A percentile compares a stretch with the other conserved stretches of the same genome.
These are phyloP conservation scores for Candida manassasensis DNA, from an alignment of 805 yeast genomes.

Conservation along the genomic window DNA sequence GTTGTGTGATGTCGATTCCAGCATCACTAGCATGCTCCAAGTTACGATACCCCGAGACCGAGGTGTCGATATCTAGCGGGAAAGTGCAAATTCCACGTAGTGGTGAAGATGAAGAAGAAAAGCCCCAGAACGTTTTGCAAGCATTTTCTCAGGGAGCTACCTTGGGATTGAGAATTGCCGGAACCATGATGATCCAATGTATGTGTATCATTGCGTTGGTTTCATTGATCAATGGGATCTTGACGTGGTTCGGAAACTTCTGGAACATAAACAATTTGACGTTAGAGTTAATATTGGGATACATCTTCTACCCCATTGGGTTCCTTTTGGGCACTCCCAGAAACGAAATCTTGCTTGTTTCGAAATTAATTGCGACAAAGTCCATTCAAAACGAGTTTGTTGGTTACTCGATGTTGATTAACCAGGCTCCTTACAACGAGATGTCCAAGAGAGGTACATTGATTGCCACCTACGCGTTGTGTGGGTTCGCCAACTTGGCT, in stretches of 20 bases:
- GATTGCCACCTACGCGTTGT: slow-evolving; percentile 56
- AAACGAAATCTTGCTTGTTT: slow-evolving; percentile 46
- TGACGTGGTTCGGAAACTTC: slow-evolving; percentile 58
- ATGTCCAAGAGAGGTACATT: slow-evolving; percentile 49
- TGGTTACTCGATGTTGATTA: slow-evolving; percentile 42
- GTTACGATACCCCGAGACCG: slow-evolving; percentile 56
- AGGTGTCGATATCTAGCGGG: slow-evolving; percentile 48
- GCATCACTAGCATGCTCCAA: slow-evolving; percentile 59
- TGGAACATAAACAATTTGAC: slow-evolving; percentile 54
- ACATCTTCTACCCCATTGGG: slow-evolving; percentile 55
- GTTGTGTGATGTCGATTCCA: slow-evolving; percentile 68
- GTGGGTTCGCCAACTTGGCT: slow-evolving; percentile 62
- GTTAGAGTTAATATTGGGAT: slow-evolving; percentile 52
- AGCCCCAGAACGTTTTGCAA: slow-evolving; percentile 48
- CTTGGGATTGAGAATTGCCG: slow-evolving; percentile 54
- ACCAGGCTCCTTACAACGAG: slow-evolving; percentile 39
- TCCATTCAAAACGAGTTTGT: slow-evolving; percentile 60
- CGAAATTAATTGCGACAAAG: slow-evolving; percentile 51
- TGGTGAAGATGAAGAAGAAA: slow-evolving; percentile 25
- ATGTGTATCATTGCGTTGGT: slow-evolving; percentile 59
- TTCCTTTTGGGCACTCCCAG: slow-evolving; percentile 55
- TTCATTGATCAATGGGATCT: slow-evolving; percentile 49
- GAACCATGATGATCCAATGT: slow-evolving; percentile 52
- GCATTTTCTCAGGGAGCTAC: slow-evolving; percentile 57
- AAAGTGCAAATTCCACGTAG: slow-evolving; percentile 44